Conservation (phyloP, 139 green algal genomes). For the Tetradesmus lagerheimii region DNA sequence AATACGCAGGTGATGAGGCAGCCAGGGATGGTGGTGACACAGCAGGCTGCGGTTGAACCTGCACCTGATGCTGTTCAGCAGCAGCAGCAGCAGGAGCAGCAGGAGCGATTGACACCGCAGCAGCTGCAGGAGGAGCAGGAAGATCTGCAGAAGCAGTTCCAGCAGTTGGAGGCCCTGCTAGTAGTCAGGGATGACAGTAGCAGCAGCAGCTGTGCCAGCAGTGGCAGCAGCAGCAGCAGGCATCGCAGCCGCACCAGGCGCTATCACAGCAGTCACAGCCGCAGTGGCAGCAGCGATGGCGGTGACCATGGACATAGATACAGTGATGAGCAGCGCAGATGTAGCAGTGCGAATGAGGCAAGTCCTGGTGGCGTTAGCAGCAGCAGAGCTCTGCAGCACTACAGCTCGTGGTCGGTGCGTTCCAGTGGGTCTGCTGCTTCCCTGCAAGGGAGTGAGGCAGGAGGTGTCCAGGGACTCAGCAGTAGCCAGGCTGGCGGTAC, state of each 20-base stretch:
- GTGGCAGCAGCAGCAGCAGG: background rate
- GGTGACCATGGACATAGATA: background rate
- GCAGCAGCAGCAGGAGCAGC: background rate
- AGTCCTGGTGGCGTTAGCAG: background rate
- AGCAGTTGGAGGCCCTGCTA: constrained; percentile 23
- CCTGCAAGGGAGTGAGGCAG: background rate
- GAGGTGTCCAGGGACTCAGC: background rate
- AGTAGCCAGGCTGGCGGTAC: background rate
- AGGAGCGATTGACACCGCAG: background rate
- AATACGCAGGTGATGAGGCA: background rate
- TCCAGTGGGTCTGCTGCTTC: background rate
- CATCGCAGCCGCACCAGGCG: background rate
- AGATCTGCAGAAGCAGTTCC: constrained; percentile 21
- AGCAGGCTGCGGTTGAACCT: background rate
- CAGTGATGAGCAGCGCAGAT: background rate
- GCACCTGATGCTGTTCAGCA: background rate
- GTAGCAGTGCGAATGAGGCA: background rate
- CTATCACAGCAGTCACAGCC: background rate
- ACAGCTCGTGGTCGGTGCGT: background rate
- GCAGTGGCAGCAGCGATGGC: background rate
- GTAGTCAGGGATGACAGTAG: constrained; percentile 34
- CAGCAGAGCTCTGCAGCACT: background rate
- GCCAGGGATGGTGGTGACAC: background rate
- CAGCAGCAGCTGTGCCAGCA: constrained; percentile 9
- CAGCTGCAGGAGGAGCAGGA: constrained; percentile 35